phyloP scores from a whole-genome alignment of 78 protist species.

The Neovahlkampfia damariscottae region DNA sequence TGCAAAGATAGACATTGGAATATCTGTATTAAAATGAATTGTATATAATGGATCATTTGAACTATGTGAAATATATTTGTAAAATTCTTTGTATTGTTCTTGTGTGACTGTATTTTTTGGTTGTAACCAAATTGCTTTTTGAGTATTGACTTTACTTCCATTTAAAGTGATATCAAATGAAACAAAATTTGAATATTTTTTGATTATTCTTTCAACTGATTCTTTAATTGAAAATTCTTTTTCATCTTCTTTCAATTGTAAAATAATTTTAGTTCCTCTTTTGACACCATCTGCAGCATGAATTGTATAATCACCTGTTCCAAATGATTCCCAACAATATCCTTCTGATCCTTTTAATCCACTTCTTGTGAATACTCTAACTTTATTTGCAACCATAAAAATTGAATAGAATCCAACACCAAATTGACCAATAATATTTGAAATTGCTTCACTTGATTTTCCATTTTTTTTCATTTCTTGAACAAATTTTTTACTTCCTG shows the following conservation, averaged over 20 bases:
- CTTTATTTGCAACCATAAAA: constrained; percentile 83
- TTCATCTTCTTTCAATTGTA: constrained; percentile 45
- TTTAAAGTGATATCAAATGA: constrained; percentile 66
- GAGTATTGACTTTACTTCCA: constrained; percentile 60
- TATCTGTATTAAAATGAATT: constrained; percentile 61
- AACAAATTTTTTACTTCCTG: constrained; percentile 48
- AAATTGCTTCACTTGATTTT: constrained; percentile 19
- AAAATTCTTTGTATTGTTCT: constrained; percentile 67
- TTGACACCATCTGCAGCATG: constrained; percentile 60
- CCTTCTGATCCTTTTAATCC: constrained; percentile 13
- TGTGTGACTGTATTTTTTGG: constrained; percentile 39
- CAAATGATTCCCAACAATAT: constrained; percentile 33
- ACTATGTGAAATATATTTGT: constrained; percentile 29
- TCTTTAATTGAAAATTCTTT: constrained; percentile 43
- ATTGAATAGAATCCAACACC: constrained; percentile 97
- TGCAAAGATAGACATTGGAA: constrained; percentile 52
- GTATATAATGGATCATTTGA: constrained; percentile 43
- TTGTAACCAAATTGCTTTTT: constrained; percentile 77
- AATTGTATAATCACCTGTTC: constrained; percentile 51
- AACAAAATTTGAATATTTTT: constrained; percentile 74
- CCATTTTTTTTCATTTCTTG: constrained; percentile 7
- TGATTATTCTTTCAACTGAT: constrained; percentile 42
- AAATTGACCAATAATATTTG: constrained; percentile 89
- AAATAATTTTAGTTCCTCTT: constrained; percentile 77
- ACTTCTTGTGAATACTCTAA: constrained; percentile 33